Evolutionary conservation across 371 early-diverging fungal genomes (phyloP).

Genomic region (Mortierella sp.): DNA sequence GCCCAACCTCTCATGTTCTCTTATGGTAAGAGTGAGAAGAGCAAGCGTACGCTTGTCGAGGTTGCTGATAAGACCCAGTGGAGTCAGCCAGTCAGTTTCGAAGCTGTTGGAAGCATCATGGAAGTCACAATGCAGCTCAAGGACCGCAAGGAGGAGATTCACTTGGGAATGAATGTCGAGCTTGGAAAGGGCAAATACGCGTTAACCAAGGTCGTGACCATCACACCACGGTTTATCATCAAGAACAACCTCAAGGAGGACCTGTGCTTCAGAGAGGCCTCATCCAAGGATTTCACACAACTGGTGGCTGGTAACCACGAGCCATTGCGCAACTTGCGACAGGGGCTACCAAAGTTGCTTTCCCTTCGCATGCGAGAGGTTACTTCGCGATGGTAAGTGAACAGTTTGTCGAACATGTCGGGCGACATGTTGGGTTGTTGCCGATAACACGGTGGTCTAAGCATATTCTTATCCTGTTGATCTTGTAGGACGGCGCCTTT

Average conservation of each 20-base stretch:
- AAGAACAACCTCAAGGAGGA: slow-evolving; percentile 82
- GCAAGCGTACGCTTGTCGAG: slow-evolving; percentile 85
- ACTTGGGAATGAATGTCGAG: slow-evolving; percentile 87
- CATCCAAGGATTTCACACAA: slow-evolving; percentile 61
- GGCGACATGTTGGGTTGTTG: neutral
- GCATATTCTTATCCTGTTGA: neutral
- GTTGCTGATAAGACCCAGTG: slow-evolving; percentile 82
- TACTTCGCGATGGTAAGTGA: slow-evolving; percentile 79
- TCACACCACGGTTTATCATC: slow-evolving; percentile 92
- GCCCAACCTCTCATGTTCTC: slow-evolving; percentile 94
- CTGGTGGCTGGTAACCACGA: slow-evolving; percentile 69
- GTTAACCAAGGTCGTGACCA: slow-evolving; percentile 86
- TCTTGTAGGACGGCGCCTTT: slow-evolving; percentile 85
- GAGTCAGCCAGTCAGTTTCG: slow-evolving; percentile 95
- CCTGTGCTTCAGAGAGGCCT: slow-evolving; percentile 80
- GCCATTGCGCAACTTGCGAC: slow-evolving; percentile 78
- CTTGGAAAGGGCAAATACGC: slow-evolving; percentile 78
- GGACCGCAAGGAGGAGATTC: slow-evolving; percentile 68
- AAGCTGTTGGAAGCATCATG: slow-evolving; percentile 90
- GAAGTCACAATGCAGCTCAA: slow-evolving; percentile 77
- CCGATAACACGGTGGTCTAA: neutral
- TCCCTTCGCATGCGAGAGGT: slow-evolving; percentile 77
- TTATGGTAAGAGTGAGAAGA: slow-evolving; percentile 83
- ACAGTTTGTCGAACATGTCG: neutral
- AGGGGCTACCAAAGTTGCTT: slow-evolving; percentile 71